Percentiles rank a stretch among this genome's conserved stretches.
Evolutionary conservation across 805 yeast species (phyloP).

Genomic region (Kuraishia capsulata): DNA sequence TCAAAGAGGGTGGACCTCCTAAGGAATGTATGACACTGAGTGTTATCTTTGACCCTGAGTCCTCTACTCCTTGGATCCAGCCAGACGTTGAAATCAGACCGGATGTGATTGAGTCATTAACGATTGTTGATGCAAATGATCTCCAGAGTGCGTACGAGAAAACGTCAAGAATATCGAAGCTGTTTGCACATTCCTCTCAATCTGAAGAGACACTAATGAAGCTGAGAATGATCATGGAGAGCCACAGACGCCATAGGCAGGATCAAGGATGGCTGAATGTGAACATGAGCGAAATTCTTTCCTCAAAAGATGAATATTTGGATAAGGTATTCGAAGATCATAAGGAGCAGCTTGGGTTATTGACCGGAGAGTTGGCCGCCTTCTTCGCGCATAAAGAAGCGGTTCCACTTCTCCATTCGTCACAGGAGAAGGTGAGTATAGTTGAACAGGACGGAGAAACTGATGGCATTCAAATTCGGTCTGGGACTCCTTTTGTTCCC

Average conservation of each 20-base stretch:
- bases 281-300: background rate
- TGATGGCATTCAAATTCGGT: background rate
- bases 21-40: conserved; percentile 11
- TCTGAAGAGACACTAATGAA: conserved; percentile 3
- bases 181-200: background rate
- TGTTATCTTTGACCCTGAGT: conserved; percentile 12
- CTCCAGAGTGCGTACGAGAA: conserved; percentile 4
- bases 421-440: conserved; percentile 12
- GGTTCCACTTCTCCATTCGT: conserved; percentile 17
- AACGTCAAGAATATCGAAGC: background rate
- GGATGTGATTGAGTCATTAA: conserved; percentile 6
- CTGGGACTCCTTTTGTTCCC: conserved; percentile 1
- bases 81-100: conserved; percentile 5
- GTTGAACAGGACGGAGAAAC: background rate
- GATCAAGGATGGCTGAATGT: background rate
- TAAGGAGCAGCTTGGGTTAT: conserved; percentile 10
- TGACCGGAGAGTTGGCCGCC: conserved; percentile 23
- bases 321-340: background rate
- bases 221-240: conserved; percentile 2
- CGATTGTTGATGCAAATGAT: conserved; percentile 2
- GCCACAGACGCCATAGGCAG: background rate
- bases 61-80: conserved; percentile 4
- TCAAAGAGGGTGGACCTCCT: conserved; percentile 1
- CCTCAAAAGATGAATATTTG: background rate
- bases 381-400: conserved; percentile 14